Evolutionary conservation across 2,329 filamentous ascomycete genomes (phyloP).

Genomic region (Chaetomium sp.): DNA sequence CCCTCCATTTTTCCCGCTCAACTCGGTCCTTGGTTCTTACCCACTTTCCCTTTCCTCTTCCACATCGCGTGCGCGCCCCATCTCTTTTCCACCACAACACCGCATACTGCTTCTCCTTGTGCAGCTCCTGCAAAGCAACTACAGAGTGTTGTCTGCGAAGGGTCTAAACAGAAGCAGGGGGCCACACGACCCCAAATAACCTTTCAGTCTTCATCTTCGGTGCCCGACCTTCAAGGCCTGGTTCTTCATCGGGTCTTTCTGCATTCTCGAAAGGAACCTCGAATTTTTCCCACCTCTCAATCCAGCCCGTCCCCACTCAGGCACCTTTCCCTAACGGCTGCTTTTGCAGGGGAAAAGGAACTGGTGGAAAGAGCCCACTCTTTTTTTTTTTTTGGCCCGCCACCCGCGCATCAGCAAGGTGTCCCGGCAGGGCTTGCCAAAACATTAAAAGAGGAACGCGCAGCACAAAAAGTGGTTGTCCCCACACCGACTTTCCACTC

Average conservation of each 20-base stretch:
- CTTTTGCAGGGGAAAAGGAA: constrained; percentile 4
- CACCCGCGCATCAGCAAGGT: constrained; percentile 22
- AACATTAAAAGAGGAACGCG: constrained; percentile 26
- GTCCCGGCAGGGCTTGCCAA: constrained; percentile 20
- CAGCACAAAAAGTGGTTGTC: constrained; percentile 38
- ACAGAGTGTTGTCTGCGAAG: neutral
- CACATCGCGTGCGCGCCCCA: constrained; percentile 8
- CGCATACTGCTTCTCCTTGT: neutral
- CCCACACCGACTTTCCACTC: constrained; percentile 42
- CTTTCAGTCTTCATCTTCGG: neutral
- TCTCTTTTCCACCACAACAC: constrained; percentile 17
- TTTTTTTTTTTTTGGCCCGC: constrained; percentile 15
- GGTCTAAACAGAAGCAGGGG: constrained; percentile 4
- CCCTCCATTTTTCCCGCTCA: constrained; percentile 21
- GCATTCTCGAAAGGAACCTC: constrained; percentile 4
- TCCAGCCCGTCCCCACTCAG: constrained; percentile 17
- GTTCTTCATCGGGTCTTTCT: constrained; percentile 7
- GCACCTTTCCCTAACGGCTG: constrained; percentile 20
- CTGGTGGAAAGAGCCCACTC: constrained; percentile 15
- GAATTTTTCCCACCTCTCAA: constrained; percentile 19
- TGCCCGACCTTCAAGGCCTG: neutral
- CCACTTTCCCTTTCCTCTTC: constrained; percentile 23
- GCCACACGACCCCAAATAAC: neutral
- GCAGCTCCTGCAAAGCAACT: neutral
- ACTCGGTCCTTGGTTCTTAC: constrained; percentile 22